These are phyloP conservation scores for Pseudocercospora eumusae DNA, from an alignment of 2,329 filamentous ascomycete species.

Conservation along the genomic window DNA sequence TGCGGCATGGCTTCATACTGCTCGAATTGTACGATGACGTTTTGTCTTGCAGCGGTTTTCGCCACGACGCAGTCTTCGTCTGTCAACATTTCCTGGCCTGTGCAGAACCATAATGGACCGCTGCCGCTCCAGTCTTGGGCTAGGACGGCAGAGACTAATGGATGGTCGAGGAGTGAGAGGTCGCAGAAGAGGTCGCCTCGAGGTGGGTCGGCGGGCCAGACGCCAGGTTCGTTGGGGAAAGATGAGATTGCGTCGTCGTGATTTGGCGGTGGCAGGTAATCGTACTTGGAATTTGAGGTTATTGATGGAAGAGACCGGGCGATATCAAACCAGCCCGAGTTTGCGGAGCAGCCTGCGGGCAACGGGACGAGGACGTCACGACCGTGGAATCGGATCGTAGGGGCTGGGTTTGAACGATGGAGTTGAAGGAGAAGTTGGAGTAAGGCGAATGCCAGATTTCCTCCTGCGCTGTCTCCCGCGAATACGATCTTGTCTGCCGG, in stretches of 20 bases:
- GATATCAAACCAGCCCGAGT: slow-evolving; percentile 72
- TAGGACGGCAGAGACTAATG: slow-evolving; percentile 65
- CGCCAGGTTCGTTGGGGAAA: slow-evolving; percentile 51
- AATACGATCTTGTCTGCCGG: slow-evolving; percentile 67
- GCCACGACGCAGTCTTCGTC: slow-evolving; percentile 68
- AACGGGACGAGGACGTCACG: slow-evolving; percentile 60
- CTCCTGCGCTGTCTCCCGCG: slow-evolving; percentile 74
- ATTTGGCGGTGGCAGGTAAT: slow-evolving; percentile 61
- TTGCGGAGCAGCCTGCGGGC: slow-evolving; percentile 64
- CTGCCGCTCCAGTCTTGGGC: slow-evolving; percentile 59
- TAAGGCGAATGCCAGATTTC: slow-evolving; percentile 67
- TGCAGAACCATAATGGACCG: slow-evolving; percentile 68
- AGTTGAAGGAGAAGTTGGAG: slow-evolving; percentile 70
- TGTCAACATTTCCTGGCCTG: slow-evolving; percentile 70
- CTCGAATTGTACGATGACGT: slow-evolving; percentile 64
- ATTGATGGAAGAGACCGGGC: slow-evolving; percentile 63
- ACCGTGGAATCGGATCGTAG: slow-evolving; percentile 63
- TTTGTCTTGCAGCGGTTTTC: slow-evolving; percentile 56
- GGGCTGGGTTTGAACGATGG: slow-evolving; percentile 46
- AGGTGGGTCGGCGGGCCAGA: slow-evolving; percentile 50
- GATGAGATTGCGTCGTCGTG: slow-evolving; percentile 36
- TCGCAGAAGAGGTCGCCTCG: slow-evolving; percentile 53
- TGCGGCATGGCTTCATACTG: slow-evolving; percentile 83
- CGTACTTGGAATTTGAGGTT: slow-evolving; percentile 55
- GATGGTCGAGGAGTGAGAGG: slow-evolving; percentile 57